phyloP scores from a whole-genome alignment of 805 yeast species.

The Candida ponderosae region DNA sequence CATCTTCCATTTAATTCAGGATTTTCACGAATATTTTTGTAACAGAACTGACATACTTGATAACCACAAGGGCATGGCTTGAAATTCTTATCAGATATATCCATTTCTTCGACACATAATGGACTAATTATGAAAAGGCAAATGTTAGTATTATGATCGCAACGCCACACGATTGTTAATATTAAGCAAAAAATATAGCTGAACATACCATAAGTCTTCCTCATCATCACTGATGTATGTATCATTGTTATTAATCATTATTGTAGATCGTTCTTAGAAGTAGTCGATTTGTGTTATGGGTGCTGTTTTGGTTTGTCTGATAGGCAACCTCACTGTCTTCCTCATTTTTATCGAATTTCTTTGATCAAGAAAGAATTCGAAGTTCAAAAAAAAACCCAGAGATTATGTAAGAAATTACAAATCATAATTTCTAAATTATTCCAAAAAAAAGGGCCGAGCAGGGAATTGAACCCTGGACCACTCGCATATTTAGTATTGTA shows the following conservation, averaged over 20 bases:
- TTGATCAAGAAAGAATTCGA: too few relatives aligned
- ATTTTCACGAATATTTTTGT: conserved; percentile 90
- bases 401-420: not conserved
- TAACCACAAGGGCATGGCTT: conserved; percentile 99
- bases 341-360: too few relatives aligned
- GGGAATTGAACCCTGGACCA: conserved; percentile 27
- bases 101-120: conserved; percentile 96
- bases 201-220: conserved; percentile 64
- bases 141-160: not conserved
- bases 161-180: not conserved
- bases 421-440: not conserved
- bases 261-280: too few relatives aligned
- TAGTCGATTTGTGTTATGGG: too few relatives aligned
- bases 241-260: conserved; percentile 31
- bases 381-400: too few relatives aligned
- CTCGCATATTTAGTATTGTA: conserved; percentile 17
- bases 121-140: conserved; percentile 45
- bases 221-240: conserved; percentile 71
- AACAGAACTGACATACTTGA: conserved; percentile 96
- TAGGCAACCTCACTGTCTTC: too few relatives aligned
- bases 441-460: conserved; percentile 22
- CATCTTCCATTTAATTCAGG: conserved; percentile 95
- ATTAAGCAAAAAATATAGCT: not conserved
- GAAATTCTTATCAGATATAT: conserved; percentile 89
- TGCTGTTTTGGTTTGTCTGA: too few relatives aligned